A percentile compares a stretch with the other conserved stretches of the same genome.
phyloP scores from a whole-genome alignment of 768 basidiomycete species.

The Pleurotus eryngii region DNA sequence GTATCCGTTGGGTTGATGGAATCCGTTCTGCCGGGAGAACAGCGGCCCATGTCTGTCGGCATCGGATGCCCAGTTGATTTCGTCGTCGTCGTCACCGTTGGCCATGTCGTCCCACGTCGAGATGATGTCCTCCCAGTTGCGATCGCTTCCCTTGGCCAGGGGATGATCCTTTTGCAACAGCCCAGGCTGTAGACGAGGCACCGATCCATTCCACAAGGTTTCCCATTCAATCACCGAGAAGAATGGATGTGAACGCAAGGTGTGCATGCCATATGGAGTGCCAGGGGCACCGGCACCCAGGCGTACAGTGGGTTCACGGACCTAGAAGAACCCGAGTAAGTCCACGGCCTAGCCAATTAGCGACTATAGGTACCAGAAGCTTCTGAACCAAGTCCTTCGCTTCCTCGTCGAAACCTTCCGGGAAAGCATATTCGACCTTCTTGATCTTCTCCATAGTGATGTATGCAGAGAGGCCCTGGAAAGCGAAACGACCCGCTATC shows the following conservation, averaged over 20 bases:
- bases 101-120: conserved; percentile 52
- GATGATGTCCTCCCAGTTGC: conserved; percentile 52
- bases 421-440: conserved; percentile 81
- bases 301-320: conserved; percentile 31
- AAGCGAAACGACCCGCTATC: conserved; percentile 88
- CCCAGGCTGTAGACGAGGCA: conserved; percentile 52
- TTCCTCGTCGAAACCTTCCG: conserved; percentile 77
- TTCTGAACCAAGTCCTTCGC: conserved; percentile 78
- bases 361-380: conserved; percentile 57
- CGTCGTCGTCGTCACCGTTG: conserved; percentile 31
- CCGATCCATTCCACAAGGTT: conserved; percentile 51
- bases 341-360: background rate
- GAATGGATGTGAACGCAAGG: conserved; percentile 52
- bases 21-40: conserved; percentile 15
- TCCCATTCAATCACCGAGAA: conserved; percentile 48
- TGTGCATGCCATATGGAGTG: conserved; percentile 32
- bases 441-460: conserved; percentile 95
- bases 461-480: conserved; percentile 88
- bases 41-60: conserved; percentile 28
- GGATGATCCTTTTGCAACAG: conserved; percentile 45
- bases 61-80: conserved; percentile 52
- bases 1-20: conserved; percentile 16
- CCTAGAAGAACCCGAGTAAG: conserved; percentile 16
- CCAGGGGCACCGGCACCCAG: conserved; percentile 46
- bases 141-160: conserved; percentile 26